phyloP scores from a whole-genome alignment of 257 asterid species.

The Cynanchum wilfordii region DNA sequence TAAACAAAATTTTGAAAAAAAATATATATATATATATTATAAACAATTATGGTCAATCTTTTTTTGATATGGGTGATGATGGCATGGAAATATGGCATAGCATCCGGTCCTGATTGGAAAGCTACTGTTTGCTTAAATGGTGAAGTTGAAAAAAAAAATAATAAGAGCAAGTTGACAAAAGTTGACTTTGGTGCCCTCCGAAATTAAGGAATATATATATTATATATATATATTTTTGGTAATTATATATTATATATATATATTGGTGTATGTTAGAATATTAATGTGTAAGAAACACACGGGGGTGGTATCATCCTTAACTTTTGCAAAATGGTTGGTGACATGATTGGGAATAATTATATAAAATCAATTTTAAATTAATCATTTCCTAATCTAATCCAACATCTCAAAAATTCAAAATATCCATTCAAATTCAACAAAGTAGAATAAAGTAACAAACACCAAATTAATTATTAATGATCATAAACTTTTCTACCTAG shows the following conservation, averaged over 20 bases:
- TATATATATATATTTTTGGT: too few species aligned
- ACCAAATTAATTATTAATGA: neutral
- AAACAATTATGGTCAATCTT: too few species aligned
- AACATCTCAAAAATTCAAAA: slow-evolving; percentile 13
- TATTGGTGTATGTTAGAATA: too few species aligned
- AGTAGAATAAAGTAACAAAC: neutral
- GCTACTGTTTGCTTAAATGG: neutral
- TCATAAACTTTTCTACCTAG: neutral
- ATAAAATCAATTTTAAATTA: slow-evolving; percentile 8
- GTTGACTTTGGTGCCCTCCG: slow-evolving; percentile 22
- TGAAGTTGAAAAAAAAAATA: neutral
- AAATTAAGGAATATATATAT: too few species aligned
- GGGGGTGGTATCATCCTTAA: slow-evolving; percentile 10
- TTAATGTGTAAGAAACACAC: neutral
- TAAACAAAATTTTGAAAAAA: too few species aligned
- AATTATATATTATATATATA: too few species aligned
- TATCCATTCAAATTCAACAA: slow-evolving; percentile 7
- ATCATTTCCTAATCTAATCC: slow-evolving; percentile 18
- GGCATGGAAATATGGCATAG: too few species aligned
- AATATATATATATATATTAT: too few species aligned
- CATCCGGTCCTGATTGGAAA: too few species aligned
- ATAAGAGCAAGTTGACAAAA: slow-evolving; percentile 11
- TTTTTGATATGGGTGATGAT: too few species aligned
- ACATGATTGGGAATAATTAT: slow-evolving; percentile 25
- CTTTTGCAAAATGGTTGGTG: slow-evolving; percentile 12